These are phyloP conservation scores for Aspergillus sclerotialis DNA, from an alignment of 2,329 filamentous ascomycete genomes.

Conservation along the genomic window DNA sequence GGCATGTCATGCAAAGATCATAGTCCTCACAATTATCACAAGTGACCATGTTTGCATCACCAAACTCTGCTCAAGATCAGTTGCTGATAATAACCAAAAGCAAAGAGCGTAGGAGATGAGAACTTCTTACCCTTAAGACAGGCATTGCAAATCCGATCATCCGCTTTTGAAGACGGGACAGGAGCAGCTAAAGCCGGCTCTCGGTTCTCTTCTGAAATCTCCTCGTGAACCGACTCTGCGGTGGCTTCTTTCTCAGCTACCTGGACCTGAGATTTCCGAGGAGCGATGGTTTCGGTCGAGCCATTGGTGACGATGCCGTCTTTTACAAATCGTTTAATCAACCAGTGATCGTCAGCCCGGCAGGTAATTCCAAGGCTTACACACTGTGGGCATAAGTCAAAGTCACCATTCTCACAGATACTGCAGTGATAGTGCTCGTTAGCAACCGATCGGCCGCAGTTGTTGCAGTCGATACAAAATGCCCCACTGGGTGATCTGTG, in stretches of 20 bases:
- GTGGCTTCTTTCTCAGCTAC: slow-evolving; percentile 13
- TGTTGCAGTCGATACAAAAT: slow-evolving; percentile 92
- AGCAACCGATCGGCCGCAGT: slow-evolving; percentile 70
- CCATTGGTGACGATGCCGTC: slow-evolving; percentile 76
- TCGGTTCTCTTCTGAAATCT: slow-evolving; percentile 17
- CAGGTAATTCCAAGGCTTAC: slow-evolving; percentile 71
- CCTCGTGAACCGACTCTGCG: slow-evolving; percentile 9
- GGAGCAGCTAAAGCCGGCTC: slow-evolving; percentile 15
- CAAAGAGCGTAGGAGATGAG: too few species aligned
- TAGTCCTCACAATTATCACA: slow-evolving; percentile 82
- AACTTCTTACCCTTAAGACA: slow-evolving; percentile 59
- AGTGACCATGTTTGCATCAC: slow-evolving; percentile 74
- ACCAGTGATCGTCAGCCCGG: slow-evolving; percentile 73
- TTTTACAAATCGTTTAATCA: slow-evolving; percentile 82
- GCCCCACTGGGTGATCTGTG: slow-evolving; percentile 32
- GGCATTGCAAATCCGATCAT: slow-evolving; percentile 52
- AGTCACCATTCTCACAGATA: slow-evolving; percentile 87
- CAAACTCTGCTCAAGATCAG: slow-evolving; percentile 49
- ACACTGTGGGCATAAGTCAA: slow-evolving; percentile 80
- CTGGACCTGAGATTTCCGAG: slow-evolving; percentile 47
- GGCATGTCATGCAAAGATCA: slow-evolving; percentile 82
- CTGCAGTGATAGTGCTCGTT: slow-evolving; percentile 91
- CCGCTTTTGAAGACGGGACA: slow-evolving; percentile 5
- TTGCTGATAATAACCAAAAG: too few species aligned
- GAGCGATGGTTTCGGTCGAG: slow-evolving; percentile 71